Evolutionary conservation across 257 asterid species (phyloP).

Genomic region (Nicotiana attenuata): DNA sequence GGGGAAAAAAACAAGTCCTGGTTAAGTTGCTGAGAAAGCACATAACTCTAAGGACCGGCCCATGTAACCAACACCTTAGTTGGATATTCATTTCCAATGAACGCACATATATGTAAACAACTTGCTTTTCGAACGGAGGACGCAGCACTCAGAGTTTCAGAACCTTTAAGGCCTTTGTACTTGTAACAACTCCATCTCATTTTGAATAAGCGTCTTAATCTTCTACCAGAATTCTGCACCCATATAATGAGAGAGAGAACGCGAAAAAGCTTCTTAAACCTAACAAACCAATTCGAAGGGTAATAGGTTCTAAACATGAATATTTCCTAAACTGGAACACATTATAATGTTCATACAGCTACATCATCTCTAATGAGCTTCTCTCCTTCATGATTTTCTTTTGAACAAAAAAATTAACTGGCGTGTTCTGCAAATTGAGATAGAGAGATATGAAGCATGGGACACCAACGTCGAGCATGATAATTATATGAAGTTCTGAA

Average conservation of each 20-base stretch:
- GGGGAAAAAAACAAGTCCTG: not conserved
- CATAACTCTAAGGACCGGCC: not conserved
- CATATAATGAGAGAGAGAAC: not conserved
- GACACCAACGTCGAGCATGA: not conserved
- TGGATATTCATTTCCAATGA: not conserved
- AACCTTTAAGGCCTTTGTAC: not conserved
- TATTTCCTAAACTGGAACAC: not conserved
- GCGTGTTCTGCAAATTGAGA: not conserved
- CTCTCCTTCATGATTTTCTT: not conserved
- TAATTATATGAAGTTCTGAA: not conserved
- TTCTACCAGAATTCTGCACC: not conserved
- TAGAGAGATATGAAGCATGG: not conserved
- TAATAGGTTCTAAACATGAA: not conserved
- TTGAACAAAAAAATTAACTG: no score
- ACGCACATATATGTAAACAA: not conserved
- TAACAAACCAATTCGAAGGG: not conserved
- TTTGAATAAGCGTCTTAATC: not conserved
- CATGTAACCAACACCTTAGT: not conserved
- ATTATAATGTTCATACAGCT: not conserved
- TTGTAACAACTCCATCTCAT: not conserved
- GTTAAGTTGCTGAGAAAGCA: not conserved
- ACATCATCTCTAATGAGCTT: not conserved
- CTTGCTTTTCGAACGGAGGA: not conserved
- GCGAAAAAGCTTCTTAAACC: not conserved
- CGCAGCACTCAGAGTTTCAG: not conserved